Percentiles rank a stretch among this genome's conserved stretches.
phyloP scores from a whole-genome alignment of 2,329 filamentous ascomycete species.

The Kalaharituber pfeilii region DNA sequence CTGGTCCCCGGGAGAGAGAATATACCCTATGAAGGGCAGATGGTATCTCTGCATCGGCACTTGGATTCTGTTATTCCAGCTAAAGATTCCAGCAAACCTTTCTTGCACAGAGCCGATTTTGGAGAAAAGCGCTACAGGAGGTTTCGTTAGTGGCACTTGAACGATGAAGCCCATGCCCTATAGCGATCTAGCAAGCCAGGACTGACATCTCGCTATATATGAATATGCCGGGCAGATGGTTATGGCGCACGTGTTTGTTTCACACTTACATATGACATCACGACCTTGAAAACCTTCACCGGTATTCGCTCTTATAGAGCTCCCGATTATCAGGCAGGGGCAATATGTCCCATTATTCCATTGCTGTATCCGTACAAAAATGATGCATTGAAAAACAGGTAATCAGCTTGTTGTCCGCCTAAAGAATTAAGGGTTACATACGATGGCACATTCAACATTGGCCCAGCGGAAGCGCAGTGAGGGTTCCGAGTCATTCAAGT shows the following conservation, averaged over 20 bases:
- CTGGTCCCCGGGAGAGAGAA: neutral
- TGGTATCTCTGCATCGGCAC: neutral
- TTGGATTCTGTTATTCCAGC: neutral
- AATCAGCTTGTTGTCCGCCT: too few species aligned
- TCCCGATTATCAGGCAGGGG: too few species aligned
- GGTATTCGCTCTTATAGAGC: too few species aligned
- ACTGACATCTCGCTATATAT: neutral
- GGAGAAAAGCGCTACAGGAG: neutral
- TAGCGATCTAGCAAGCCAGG: neutral
- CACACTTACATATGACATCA: neutral
- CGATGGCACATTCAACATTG: too few species aligned
- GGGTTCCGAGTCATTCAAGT: too few species aligned
- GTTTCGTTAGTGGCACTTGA: neutral
- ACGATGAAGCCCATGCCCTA: neutral
- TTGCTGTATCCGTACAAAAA: too few species aligned
- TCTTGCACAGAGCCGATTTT: neutral
- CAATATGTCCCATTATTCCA: too few species aligned
- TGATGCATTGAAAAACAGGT: too few species aligned
- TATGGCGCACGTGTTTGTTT: neutral
- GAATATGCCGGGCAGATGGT: too few species aligned
- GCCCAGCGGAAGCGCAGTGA: too few species aligned
- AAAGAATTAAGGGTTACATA: too few species aligned
- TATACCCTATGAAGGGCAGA: neutral
- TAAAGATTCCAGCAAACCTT: neutral
- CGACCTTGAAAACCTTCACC: neutral